These are phyloP conservation scores for Cytospora schulzeri DNA, from an alignment of 2,329 filamentous ascomycete species.

Conservation along the genomic window DNA sequence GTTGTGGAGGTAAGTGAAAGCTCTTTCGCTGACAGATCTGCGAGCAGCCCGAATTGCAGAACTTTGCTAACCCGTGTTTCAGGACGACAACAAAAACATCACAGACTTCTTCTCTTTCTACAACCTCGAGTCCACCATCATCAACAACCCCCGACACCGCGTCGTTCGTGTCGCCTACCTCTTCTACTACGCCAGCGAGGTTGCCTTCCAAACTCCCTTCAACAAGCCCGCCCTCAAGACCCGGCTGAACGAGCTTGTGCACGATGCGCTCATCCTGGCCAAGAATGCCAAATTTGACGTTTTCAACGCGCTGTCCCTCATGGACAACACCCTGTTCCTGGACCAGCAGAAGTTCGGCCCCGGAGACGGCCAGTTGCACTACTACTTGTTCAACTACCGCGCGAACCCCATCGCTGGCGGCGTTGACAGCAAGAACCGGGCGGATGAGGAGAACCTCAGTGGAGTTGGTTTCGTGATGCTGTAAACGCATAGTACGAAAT, in stretches of 20 bases:
- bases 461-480: conserved; percentile 88
- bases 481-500: conserved; percentile 39
- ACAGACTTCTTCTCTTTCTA: conserved; percentile 99
- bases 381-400: conserved; percentile 97
- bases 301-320: conserved; percentile 90
- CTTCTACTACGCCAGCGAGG: conserved; percentile 93
- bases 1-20: conserved; percentile 70
- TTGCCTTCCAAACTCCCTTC: conserved; percentile 63
- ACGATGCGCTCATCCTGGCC: conserved; percentile 84
- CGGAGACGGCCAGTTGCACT: conserved; percentile 93
- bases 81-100: conserved; percentile 71
- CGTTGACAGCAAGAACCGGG: conserved; percentile 74
- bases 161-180: conserved; percentile 89
- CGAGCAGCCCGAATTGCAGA: not conserved
- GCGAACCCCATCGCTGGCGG: conserved; percentile 84
- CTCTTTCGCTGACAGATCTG: not conserved
- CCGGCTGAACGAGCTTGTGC: conserved; percentile 78
- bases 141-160: conserved; percentile 76
- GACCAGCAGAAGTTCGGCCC: conserved; percentile 92
- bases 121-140: conserved; percentile 88
- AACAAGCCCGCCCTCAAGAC: conserved; percentile 66
- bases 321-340: conserved; percentile 93
- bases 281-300: conserved; percentile 89
- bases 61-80: conserved; percentile 20
- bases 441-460: conserved; percentile 77